Percentiles rank a stretch among this genome's conserved stretches.
These are phyloP conservation scores for Helichrysum umbraculigerum DNA, from an alignment of 129 eudicot genomes.

Conservation along the genomic window DNA sequence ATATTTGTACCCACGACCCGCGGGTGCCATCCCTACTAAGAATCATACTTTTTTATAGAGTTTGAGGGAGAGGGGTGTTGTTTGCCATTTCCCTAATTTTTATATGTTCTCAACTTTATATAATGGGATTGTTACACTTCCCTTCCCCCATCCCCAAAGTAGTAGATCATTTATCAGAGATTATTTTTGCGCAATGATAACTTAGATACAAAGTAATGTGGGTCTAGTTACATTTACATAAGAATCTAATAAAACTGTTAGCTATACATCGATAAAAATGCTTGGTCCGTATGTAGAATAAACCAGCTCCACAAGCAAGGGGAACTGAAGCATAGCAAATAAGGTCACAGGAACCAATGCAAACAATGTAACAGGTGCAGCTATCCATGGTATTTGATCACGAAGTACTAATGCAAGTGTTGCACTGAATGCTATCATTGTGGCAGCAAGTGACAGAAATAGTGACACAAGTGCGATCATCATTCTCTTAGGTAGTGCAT, in stretches of 20 bases:
- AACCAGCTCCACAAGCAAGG: slow-evolving; percentile 44
- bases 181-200: slow-evolving; percentile 3
- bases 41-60: slow-evolving; percentile 23
- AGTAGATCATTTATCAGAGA: slow-evolving; percentile 23
- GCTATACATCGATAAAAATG: slow-evolving; percentile 26
- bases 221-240: slow-evolving; percentile 12
- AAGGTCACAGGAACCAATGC: slow-evolving; percentile 32
- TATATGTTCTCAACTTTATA: slow-evolving; percentile 24
- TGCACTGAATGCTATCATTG: slow-evolving; percentile 32
- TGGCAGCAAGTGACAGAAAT: slow-evolving; percentile 36
- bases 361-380: slow-evolving; percentile 30
- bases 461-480: slow-evolving; percentile 36
- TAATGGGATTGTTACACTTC: slow-evolving; percentile 16
- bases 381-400: slow-evolving; percentile 27
- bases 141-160: neutral
- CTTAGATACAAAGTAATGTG: slow-evolving; percentile 18
- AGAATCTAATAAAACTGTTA: slow-evolving; percentile 10
- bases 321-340: slow-evolving; percentile 51
- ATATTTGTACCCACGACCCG: too few relatives aligned
- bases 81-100: slow-evolving; percentile 22
- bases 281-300: slow-evolving; percentile 44
- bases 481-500: slow-evolving; percentile 33
- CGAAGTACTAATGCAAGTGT: slow-evolving; percentile 24
- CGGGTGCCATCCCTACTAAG: too few relatives aligned
- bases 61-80: slow-evolving; percentile 24